Conservation (phyloP, 176 grass and related monocot genomes). For the Eleusine indica region DNA sequence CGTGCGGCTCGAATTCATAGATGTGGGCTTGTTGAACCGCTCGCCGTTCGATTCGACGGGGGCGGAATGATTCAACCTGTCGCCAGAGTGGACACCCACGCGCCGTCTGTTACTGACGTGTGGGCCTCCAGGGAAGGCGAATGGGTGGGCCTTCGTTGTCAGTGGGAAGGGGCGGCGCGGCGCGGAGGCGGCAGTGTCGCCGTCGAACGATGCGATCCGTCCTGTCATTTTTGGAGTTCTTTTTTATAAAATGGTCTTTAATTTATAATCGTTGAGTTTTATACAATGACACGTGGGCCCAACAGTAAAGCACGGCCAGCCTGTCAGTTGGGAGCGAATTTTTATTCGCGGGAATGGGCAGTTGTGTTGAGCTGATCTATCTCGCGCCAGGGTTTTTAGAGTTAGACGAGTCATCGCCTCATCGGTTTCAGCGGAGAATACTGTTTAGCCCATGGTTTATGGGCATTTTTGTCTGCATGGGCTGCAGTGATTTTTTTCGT, state of each 20-base stretch:
- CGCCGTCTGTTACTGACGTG: background rate
- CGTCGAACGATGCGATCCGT: constrained; percentile 5
- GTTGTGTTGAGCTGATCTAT: background rate
- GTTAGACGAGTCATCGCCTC: background rate
- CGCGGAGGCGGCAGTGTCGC: background rate
- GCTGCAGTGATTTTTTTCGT: background rate
- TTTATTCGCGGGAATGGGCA: background rate
- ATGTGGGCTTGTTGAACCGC: constrained; percentile 40
- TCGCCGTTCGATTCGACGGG: constrained; percentile 61
- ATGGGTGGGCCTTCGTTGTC: background rate
- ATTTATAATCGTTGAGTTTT: no score
- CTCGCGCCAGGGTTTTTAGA: constrained; percentile 35
- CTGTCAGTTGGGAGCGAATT: background rate
- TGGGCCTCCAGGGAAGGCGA: background rate
- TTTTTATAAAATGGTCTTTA: background rate
- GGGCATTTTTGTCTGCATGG: background rate
- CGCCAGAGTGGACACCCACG: background rate
- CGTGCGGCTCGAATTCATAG: constrained; percentile 85
- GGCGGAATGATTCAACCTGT: background rate
- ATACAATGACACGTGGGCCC: background rate
- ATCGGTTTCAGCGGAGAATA: constrained; percentile 43
- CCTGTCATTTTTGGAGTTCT: constrained; percentile 7
- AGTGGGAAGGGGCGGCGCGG: background rate
- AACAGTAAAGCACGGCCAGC: fast-evolving
- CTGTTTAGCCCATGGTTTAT: constrained; percentile 14